Conservation (phyloP, 495 filamentous ascomycete species). For the Paragyromitra xinjiangensis region DNA sequence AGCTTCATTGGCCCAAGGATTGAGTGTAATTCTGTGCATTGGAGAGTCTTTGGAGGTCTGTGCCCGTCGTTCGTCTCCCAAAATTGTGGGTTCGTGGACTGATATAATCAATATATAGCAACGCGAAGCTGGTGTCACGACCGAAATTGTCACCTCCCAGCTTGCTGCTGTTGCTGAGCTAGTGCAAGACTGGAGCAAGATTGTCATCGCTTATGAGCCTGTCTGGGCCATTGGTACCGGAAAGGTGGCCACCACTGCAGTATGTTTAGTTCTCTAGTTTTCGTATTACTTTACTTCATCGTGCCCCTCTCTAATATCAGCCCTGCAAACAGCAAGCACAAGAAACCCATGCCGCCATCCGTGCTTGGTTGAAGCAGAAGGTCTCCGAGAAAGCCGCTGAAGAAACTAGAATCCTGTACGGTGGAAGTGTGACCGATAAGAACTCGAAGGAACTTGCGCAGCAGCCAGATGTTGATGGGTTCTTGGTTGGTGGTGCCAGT, state of each 20-base stretch:
- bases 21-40: conserved; percentile 93
- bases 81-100: neutral
- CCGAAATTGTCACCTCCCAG: conserved; percentile 86
- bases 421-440: conserved; percentile 96
- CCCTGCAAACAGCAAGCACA: conserved; percentile 66
- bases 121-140: conserved; percentile 84
- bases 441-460: conserved; percentile 93
- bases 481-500: conserved; percentile 96
- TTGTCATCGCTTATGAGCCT: conserved; percentile 98
- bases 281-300: neutral
- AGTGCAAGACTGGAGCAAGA: conserved; percentile 85
- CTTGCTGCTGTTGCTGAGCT: conserved; percentile 74
- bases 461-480: conserved; percentile 95
- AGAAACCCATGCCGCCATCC: conserved; percentile 92
- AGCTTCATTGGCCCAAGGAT: conserved; percentile 82
- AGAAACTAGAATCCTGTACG: conserved; percentile 83
- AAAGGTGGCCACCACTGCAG: conserved; percentile 87
- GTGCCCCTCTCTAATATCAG: conserved; percentile 65
- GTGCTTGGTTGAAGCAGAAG: conserved; percentile 80
- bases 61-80: conserved; percentile 56
- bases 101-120: conserved; percentile 60
- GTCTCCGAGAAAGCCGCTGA: conserved; percentile 65
- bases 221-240: conserved; percentile 99
- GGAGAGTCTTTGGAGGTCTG: conserved; percentile 82
- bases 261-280: conserved; percentile 10